Evolutionary conservation across 257 asterid species (phyloP).

Genomic region (Lantana camara): DNA sequence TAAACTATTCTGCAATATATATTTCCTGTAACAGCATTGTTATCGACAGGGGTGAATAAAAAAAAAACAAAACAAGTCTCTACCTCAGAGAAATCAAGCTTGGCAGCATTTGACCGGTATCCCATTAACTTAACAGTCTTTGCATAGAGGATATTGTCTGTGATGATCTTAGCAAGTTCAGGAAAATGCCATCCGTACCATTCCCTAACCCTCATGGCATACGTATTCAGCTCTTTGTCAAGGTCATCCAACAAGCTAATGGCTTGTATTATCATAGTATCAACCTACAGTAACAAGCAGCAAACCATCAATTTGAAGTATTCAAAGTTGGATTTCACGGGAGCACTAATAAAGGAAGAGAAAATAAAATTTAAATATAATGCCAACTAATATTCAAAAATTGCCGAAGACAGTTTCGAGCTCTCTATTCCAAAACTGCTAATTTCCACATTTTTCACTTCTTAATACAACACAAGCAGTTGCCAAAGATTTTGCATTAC

Average conservation of each 20-base stretch:
- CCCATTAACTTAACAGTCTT: constrained; percentile 89
- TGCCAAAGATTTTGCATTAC: background rate
- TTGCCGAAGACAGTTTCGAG: no score
- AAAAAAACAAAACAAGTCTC: no score
- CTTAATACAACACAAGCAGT: background rate
- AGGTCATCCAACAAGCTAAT: constrained; percentile 91
- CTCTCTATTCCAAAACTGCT: no score
- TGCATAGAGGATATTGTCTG: constrained; percentile 75
- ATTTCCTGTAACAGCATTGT: background rate
- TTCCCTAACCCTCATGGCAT: constrained; percentile 95
- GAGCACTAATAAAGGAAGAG: background rate
- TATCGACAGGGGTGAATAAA: background rate
- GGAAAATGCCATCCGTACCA: constrained; percentile 99
- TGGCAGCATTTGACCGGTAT: constrained; percentile 72
- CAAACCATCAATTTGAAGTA: background rate
- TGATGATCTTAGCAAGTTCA: constrained; percentile 89
- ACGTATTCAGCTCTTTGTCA: constrained; percentile 88
- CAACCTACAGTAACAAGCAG: constrained; percentile 52
- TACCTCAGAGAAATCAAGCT: constrained; percentile 91
- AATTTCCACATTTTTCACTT: background rate
- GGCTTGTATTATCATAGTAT: constrained; percentile 93
- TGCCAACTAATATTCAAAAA: no score
- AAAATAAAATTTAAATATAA: no score
- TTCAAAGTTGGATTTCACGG: background rate
- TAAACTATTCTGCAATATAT: background rate